Conservation (phyloP, 2,329 filamentous ascomycete genomes). For the Aspergillus thermomutatus region DNA sequence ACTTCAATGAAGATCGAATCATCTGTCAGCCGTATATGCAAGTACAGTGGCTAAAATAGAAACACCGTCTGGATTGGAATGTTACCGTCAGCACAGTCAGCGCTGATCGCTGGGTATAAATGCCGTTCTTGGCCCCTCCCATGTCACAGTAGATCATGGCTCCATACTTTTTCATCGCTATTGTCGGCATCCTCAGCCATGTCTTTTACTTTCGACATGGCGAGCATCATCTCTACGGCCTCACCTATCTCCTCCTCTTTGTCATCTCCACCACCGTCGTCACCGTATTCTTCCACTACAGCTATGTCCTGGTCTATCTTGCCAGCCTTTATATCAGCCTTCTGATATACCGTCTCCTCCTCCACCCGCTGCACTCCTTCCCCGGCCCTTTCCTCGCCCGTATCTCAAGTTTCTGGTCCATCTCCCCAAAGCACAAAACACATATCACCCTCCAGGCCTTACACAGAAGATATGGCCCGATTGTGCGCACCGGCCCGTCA, state of each 20-base stretch:
- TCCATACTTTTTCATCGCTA: background rate
- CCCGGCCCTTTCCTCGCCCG: constrained; percentile 29
- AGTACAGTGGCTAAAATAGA: background rate
- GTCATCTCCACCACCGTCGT: background rate
- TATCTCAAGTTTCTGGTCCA: constrained; percentile 27
- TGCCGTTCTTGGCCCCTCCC: background rate
- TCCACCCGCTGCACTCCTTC: constrained; percentile 12
- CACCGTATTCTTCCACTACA: background rate
- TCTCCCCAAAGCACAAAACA: background rate
- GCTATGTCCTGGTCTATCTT: background rate
- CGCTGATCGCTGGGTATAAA: background rate
- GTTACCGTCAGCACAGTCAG: background rate
- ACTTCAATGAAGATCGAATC: background rate
- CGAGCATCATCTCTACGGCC: constrained; percentile 16
- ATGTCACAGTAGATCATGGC: background rate
- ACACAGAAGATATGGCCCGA: constrained; percentile 35
- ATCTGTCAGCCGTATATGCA: background rate
- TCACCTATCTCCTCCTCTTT: constrained; percentile 10
- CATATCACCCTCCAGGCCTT: constrained; percentile 20
- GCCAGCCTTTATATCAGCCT: constrained; percentile 5
- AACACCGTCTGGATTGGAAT: background rate
- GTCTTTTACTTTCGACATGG: constrained; percentile 16
- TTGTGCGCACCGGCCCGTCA: constrained; percentile 34
- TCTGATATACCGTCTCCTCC: constrained; percentile 7
- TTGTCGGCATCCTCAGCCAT: constrained; percentile 9